Evolutionary conservation across 2,329 filamentous ascomycete genomes (phyloP), one percentile per base, ranked within the genome.

Genomic region (Lachnellula arida): DNA sequence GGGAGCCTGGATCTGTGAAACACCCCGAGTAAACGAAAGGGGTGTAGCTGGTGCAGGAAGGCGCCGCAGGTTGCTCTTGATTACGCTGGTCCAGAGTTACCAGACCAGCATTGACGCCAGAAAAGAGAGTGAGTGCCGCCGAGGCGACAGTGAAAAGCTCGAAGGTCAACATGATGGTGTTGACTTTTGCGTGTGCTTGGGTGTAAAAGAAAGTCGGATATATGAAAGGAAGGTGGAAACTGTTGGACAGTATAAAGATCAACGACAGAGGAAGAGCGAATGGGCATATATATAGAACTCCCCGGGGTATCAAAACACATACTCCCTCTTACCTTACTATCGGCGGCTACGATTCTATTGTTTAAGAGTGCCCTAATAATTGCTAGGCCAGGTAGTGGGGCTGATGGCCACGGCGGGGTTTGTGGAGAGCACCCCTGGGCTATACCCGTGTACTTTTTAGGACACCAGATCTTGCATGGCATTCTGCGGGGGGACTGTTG

Each of bases 21-120:
- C 71, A 73, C 44, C 70, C 71, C 15, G 67, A 65, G 56, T 72
- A 72, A 5, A 67, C 63, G 53, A 69, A 73, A 54, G 63, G 61
- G 23, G 70, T 72, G 55, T 64, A 71, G 34, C 63, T 54, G 28
- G 61, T 57, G 23, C 67, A 70, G 43, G 65, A 61, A 15, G 67
- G 63, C 51, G 57, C 52, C 17, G 57, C 19, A 28, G 65, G 65
- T 8, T 32, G 28, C 39, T 63, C 59, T 44, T 63, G 55, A 37
- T 59, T 65, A 5, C 63, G 57, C 51, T 55, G 49, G 32, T 58
- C 22, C 23, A 53, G 3, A 23, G 22, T 23, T 2, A 23, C 22
- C 22, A 4, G 8, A 25, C 57, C 52, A 39, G 65, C 67, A 59
- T 55, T 58, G 51, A 54, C 50, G 37, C 60, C 56, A 32, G 58